Percentiles rank a stretch among this genome's conserved stretches.
phyloP scores from a whole-genome alignment of 2,329 filamentous ascomycete genomes.

The Colletotrichum phormii region DNA sequence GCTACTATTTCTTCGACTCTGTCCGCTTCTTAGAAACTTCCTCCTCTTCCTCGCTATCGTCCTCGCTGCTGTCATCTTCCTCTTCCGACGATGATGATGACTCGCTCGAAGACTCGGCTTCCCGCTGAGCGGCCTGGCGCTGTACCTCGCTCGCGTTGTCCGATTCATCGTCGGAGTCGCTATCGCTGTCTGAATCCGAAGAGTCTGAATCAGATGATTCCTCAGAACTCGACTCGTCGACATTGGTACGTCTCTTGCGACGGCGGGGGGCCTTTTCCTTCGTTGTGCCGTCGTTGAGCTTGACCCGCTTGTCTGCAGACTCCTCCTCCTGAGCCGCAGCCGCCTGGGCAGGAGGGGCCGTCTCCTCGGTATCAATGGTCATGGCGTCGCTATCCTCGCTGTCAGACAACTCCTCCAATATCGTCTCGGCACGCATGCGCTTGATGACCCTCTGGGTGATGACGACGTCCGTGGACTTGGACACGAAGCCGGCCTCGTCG shows the following conservation, averaged over 20 bases:
- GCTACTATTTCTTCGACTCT: constrained; percentile 3
- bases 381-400: constrained; percentile 53
- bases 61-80: constrained; percentile 45
- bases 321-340: constrained; percentile 38
- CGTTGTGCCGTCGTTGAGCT: constrained; percentile 57
- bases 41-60: constrained; percentile 40
- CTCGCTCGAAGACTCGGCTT: constrained; percentile 52
- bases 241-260: constrained; percentile 63
- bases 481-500: constrained; percentile 64
- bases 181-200: constrained; percentile 45
- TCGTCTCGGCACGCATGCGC: constrained; percentile 71
- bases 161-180: constrained; percentile 36
- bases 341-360: constrained; percentile 18
- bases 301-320: constrained; percentile 52
- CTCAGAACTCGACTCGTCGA: constrained; percentile 52
- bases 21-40: constrained; percentile 34
- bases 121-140: constrained; percentile 46
- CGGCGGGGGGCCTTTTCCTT: constrained; percentile 59
- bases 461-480: constrained; percentile 60
- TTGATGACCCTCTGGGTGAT: constrained; percentile 69
- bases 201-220: constrained; percentile 45
- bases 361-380: constrained; percentile 39
- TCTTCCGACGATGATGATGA: constrained; percentile 55
- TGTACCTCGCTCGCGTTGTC: constrained; percentile 51
- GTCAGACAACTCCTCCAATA: constrained; percentile 66